Percentiles rank a stretch among this genome's conserved stretches.
Evolutionary conservation across 179 eudicot species (phyloP).

Genomic region (Vitellaria paradoxa): DNA sequence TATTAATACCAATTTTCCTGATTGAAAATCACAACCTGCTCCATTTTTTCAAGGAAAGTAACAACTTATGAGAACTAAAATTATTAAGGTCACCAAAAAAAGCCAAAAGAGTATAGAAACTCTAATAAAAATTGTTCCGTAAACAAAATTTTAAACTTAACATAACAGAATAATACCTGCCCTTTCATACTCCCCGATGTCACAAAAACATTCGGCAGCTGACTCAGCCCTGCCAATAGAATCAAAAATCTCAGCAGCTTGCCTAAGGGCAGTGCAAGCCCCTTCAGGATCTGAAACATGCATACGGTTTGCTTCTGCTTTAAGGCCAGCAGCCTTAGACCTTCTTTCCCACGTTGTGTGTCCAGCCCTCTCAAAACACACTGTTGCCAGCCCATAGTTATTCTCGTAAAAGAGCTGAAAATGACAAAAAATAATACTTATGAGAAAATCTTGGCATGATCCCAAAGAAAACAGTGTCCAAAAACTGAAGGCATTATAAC

Average conservation of each 20-base stretch:
- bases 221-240: slow-evolving; percentile 43
- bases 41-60: not conserved
- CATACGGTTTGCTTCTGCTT: slow-evolving; percentile 35
- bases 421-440: not conserved
- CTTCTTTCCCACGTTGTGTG: slow-evolving; percentile 48
- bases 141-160: not conserved
- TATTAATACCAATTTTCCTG: not conserved
- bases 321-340: slow-evolving; percentile 55
- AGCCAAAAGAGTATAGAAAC: not conserved
- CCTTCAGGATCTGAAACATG: slow-evolving; percentile 34
- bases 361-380: slow-evolving; percentile 80
- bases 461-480: not conserved
- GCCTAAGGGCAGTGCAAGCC: slow-evolving; percentile 34
- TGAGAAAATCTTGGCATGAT: not conserved
- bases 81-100: not conserved
- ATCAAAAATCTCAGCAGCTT: slow-evolving; percentile 64
- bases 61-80: not conserved
- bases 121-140: too few relatives aligned
- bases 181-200: slow-evolving; percentile 47
- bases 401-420: slow-evolving; percentile 55
- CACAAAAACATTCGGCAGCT: slow-evolving; percentile 66
- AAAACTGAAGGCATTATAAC: not conserved
- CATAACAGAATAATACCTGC: slow-evolving; percentile 43
- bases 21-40: not conserved
- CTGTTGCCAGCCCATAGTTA: slow-evolving; percentile 63